phyloP scores from a whole-genome alignment of 768 basidiomycete species.

The Calvatia gigantea region DNA sequence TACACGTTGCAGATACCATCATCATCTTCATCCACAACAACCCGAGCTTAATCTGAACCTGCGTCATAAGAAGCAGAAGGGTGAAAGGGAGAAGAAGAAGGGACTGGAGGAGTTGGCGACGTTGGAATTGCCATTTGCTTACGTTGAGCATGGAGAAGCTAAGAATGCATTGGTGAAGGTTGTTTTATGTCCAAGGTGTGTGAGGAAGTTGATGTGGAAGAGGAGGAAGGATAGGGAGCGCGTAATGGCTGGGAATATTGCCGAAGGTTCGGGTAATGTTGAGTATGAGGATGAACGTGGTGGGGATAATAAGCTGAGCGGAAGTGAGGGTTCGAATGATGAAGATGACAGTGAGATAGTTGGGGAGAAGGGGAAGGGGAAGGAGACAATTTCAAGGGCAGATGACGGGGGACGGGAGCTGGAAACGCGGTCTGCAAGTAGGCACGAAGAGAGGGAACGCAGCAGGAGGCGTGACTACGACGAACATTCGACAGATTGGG shows the following conservation, averaged over 20 bases:
- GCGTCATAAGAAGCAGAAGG: conserved; percentile 1
- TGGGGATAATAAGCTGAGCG: neutral
- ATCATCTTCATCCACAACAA: neutral
- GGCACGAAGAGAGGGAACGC: neutral
- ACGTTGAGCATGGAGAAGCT: conserved; percentile 70
- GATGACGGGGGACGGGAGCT: neutral
- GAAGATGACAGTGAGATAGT: conserved; percentile 25
- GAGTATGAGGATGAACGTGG: neutral
- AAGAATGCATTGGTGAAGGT: conserved; percentile 90
- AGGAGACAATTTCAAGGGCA: neutral
- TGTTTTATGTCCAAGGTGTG: conserved; percentile 76
- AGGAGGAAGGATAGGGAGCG: conserved; percentile 16
- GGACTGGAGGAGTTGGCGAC: conserved; percentile 55
- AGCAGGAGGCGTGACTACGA: conserved; percentile 7
- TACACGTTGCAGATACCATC: conserved; percentile 73
- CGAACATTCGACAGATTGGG: neutral
- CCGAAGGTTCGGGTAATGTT: neutral
- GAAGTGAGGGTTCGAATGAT: conserved; percentile 13
- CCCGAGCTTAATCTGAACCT: too few relatives aligned
- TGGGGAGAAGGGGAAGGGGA: conserved; percentile 29
- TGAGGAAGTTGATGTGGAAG: conserved; percentile 85
- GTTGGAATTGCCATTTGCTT: conserved; percentile 87
- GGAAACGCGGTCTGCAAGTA: neutral
- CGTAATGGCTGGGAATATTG: conserved; percentile 25
- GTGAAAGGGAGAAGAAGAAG: conserved; percentile 15